These are phyloP conservation scores for Nitzschia inconspicua DNA, from an alignment of 108 stramenopile species.

Conservation along the genomic window DNA sequence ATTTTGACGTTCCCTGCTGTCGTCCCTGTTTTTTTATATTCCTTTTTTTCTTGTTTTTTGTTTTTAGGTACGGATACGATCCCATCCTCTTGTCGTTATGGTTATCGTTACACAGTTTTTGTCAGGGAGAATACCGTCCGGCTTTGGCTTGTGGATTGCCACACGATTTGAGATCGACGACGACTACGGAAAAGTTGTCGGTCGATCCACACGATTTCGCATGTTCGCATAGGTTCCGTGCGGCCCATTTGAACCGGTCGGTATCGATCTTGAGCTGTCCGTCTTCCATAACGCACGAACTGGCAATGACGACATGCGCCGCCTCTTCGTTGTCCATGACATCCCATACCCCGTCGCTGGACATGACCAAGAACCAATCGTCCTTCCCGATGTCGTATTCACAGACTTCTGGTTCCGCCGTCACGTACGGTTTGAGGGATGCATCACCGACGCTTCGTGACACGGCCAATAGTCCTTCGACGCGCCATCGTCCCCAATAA, in stretches of 20 bases:
- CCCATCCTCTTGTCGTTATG: neutral
- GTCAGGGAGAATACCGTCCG: conserved; percentile 40
- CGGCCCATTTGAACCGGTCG: conserved; percentile 77
- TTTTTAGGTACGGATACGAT: too few relatives aligned
- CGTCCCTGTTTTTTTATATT: too few relatives aligned
- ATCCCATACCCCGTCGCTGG: conserved; percentile 88
- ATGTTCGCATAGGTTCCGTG: conserved; percentile 70
- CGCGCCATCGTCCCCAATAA: conserved; percentile 90
- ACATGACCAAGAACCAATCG: conserved; percentile 87
- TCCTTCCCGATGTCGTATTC: conserved; percentile 82
- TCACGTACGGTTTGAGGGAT: conserved; percentile 84
- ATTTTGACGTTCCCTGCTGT: too few relatives aligned
- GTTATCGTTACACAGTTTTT: neutral
- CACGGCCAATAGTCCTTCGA: conserved; percentile 95
- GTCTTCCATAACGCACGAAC: conserved; percentile 81
- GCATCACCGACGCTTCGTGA: conserved; percentile 94
- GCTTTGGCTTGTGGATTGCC: conserved; percentile 41
- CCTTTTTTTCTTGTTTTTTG: too few relatives aligned
- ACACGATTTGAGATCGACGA: conserved; percentile 72
- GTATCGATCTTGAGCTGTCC: conserved; percentile 70
- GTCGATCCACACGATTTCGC: conserved; percentile 79
- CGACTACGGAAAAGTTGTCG: conserved; percentile 75
- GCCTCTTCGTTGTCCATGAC: conserved; percentile 84
- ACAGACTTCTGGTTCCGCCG: conserved; percentile 77
- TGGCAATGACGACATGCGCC: conserved; percentile 79